A percentile compares a stretch with the other conserved stretches of the same genome.
Evolutionary conservation across 139 green algal genomes (phyloP).

Genomic region (Picochlorum sp.): DNA sequence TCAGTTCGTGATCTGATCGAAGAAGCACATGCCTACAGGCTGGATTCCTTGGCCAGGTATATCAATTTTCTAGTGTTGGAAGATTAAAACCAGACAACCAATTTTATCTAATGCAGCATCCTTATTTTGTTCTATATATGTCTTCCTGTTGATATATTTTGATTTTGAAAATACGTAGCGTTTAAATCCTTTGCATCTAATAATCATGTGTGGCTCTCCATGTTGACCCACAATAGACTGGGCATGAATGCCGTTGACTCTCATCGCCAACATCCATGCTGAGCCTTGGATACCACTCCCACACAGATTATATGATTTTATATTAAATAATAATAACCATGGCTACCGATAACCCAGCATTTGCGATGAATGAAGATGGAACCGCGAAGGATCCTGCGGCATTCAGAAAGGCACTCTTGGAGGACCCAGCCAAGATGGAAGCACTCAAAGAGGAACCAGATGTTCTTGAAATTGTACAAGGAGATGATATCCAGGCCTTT

Average conservation of each 20-base stretch:
- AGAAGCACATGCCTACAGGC: no score
- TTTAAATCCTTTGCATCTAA: no score
- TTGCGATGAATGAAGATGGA: constrained; percentile 51
- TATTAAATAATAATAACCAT: neutral
- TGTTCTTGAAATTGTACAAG: constrained; percentile 39
- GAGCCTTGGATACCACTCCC: neutral
- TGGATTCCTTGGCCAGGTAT: no score
- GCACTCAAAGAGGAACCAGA: constrained; percentile 49
- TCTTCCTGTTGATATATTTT: no score
- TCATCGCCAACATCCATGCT: neutral
- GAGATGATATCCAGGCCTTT: constrained; percentile 53
- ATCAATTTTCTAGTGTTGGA: no score
- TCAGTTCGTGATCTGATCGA: no score
- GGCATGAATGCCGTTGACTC: neutral
- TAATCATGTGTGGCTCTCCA: no score
- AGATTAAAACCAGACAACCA: no score
- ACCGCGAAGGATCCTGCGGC: constrained; percentile 54
- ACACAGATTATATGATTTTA: neutral
- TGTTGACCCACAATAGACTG: no score
- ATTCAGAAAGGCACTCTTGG: constrained; percentile 45
- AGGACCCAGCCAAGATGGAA: constrained; percentile 43
- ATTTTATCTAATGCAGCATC: no score
- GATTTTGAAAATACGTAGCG: no score
- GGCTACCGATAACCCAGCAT: constrained; percentile 24
- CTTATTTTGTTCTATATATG: no score